phyloP scores from a whole-genome alignment of 1,139 yeast genomes.

The Geotrichum histeridarum region DNA sequence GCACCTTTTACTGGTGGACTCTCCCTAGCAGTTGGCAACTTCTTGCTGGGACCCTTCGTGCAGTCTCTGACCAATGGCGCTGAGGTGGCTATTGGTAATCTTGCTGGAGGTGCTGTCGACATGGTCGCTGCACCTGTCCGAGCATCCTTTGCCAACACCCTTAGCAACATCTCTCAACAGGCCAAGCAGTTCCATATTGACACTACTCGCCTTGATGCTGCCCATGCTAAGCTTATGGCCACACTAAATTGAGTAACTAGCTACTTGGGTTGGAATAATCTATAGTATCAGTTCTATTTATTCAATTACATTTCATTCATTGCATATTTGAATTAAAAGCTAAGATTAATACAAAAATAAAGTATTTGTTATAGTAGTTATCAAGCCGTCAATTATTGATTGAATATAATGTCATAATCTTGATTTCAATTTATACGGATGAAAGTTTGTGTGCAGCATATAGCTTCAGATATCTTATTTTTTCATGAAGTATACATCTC shows the following conservation, averaged over 20 bases:
- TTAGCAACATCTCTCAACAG: conserved; percentile 15
- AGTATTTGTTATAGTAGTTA: no score
- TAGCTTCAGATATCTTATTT: no score
- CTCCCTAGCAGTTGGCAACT: conserved; percentile 26
- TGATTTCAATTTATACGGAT: no score
- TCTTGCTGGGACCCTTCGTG: conserved; percentile 28
- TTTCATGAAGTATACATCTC: no score
- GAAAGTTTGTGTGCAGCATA: no score
- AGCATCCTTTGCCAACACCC: conserved; percentile 14
- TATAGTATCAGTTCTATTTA: no score
- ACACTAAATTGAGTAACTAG: not conserved
- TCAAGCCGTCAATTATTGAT: no score
- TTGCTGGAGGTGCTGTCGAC: conserved; percentile 22
- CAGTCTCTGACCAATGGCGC: conserved; percentile 32
- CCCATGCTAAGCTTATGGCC: conserved; percentile 11
- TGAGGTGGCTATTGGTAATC: conserved; percentile 26
- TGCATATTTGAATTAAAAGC: no score
- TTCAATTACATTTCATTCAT: no score
- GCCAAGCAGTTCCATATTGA: conserved; percentile 22
- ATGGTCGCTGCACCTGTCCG: conserved; percentile 21
- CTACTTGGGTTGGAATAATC: not conserved
- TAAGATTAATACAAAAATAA: no score
- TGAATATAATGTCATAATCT: no score
- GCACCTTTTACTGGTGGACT: conserved; percentile 28
- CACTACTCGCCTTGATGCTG: conserved; percentile 17